These are phyloP conservation scores for Fraxinus nigra DNA, from an alignment of 305 asterid species.

Conservation along the genomic window DNA sequence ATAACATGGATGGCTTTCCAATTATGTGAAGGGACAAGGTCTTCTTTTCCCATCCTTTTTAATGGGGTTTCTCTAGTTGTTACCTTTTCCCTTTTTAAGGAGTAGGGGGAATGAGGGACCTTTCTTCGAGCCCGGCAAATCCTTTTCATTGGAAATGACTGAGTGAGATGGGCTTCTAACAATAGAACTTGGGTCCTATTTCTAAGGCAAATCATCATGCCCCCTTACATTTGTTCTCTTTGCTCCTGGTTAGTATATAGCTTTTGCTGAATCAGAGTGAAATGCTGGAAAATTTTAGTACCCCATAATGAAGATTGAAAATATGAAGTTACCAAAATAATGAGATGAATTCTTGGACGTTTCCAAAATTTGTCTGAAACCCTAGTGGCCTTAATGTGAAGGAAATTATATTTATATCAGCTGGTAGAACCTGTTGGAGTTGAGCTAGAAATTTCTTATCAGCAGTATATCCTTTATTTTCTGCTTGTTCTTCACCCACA, in stretches of 20 bases:
- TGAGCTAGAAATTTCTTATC: background rate
- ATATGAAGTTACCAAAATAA: background rate
- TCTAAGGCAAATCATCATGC: background rate
- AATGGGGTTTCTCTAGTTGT: background rate
- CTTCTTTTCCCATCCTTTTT: background rate
- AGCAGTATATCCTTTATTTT: background rate
- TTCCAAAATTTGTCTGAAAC: background rate
- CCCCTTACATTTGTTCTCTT: background rate
- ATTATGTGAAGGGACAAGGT: background rate
- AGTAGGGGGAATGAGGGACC: background rate
- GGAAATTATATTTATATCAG: background rate
- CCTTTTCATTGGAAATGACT: conserved; percentile 1
- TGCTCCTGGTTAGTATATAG: background rate
- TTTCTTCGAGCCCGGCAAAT: background rate
- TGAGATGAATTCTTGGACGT: background rate
- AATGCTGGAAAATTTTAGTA: background rate
- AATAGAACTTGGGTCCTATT: background rate
- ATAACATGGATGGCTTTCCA: background rate
- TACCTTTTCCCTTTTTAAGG: background rate
- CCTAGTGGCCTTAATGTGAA: conserved; percentile 1
- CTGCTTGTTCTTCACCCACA: background rate
- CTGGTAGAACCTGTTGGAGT: background rate
- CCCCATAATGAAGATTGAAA: background rate
- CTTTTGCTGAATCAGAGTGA: background rate
- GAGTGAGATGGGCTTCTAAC: background rate